These are phyloP conservation scores for Onygenales sp. DNA, from an alignment of 2,329 filamentous ascomycete species.

Conservation along the genomic window DNA sequence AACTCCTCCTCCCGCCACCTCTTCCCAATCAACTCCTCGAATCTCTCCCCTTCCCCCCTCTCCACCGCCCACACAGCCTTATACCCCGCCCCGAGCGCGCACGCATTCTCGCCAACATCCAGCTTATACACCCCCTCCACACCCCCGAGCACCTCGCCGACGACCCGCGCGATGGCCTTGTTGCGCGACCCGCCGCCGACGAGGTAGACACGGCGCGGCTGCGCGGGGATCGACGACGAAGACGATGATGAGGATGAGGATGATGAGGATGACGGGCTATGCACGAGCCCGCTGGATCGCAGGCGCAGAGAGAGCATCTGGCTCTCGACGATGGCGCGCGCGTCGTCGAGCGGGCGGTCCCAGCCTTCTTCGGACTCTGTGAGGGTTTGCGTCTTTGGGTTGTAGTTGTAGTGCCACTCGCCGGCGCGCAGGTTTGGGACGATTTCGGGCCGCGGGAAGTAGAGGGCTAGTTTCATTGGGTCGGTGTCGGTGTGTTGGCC, in stretches of 20 bases:
- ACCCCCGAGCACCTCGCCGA: conserved; percentile 81
- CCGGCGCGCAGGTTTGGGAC: conserved; percentile 83
- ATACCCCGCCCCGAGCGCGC: conserved; percentile 86
- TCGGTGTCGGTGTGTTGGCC: conserved; percentile 48
- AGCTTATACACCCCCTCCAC: conserved; percentile 85
- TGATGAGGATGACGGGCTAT: conserved; percentile 32
- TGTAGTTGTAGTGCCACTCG: conserved; percentile 71
- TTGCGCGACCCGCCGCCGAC: conserved; percentile 89
- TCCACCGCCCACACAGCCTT: conserved; percentile 92
- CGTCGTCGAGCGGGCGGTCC: conserved; percentile 58
- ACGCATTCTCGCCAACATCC: conserved; percentile 91
- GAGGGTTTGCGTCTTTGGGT: conserved; percentile 38
- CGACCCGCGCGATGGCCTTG: conserved; percentile 73
- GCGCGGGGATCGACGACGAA: conserved; percentile 52
- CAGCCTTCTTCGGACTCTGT: conserved; percentile 45
- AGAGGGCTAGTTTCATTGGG: conserved; percentile 78
- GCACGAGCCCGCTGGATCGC: conserved; percentile 68
- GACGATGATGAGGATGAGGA: too few species aligned
- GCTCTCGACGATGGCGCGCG: conserved; percentile 83
- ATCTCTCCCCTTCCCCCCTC: conserved; percentile 57
- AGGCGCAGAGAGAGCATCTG: conserved; percentile 86
- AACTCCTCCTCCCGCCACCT: conserved; percentile 81
- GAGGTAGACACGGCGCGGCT: conserved; percentile 84
- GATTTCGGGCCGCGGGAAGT: conserved; percentile 90
- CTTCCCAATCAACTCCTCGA: conserved; percentile 75